Evolutionary conservation across 371 early-diverging fungal genomes (phyloP).

Genomic region (Cokeromyces recurvatus): DNA sequence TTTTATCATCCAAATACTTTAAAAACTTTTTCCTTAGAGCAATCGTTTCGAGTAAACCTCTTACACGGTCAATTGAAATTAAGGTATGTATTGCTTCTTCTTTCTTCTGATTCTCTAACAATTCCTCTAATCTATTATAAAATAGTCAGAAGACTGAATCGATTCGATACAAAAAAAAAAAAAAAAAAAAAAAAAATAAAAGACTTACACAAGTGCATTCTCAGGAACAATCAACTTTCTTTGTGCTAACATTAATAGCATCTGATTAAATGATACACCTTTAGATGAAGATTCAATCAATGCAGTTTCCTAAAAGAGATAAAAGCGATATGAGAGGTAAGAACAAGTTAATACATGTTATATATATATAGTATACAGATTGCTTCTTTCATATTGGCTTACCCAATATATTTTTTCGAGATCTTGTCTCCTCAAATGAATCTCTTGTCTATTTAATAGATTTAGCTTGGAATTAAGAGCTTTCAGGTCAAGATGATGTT

Average conservation of each 20-base stretch:
- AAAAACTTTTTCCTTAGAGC: conserved; percentile 42
- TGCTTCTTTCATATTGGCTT: not conserved
- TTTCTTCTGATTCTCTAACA: conserved; percentile 37
- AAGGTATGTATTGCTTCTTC: conserved; percentile 39
- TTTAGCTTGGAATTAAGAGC: conserved; percentile 22
- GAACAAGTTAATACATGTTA: not conserved
- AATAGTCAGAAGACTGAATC: too few relatives aligned
- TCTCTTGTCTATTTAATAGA: conserved; percentile 24
- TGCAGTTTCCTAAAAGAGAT: conserved; percentile 40
- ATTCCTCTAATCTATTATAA: conserved; percentile 41
- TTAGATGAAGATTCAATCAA: conserved; percentile 25
- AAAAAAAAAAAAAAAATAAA: not conserved
- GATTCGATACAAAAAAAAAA: too few relatives aligned
- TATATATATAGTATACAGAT: not conserved
- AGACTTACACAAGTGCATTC: conserved; percentile 40
- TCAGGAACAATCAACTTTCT: conserved; percentile 56
- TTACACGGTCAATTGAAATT: conserved; percentile 42
- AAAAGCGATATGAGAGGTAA: not conserved
- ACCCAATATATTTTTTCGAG: conserved; percentile 46
- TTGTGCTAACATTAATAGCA: conserved; percentile 54
- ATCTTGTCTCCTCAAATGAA: conserved; percentile 31
- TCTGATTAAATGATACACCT: conserved; percentile 59
- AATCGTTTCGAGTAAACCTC: conserved; percentile 43
- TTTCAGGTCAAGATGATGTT: conserved; percentile 20
- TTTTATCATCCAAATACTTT: conserved; percentile 28